A percentile compares a stretch with the other conserved stretches of the same genome.
These are phyloP conservation scores for Cyberlindnera americana DNA, from an alignment of 805 yeast genomes.

Conservation along the genomic window DNA sequence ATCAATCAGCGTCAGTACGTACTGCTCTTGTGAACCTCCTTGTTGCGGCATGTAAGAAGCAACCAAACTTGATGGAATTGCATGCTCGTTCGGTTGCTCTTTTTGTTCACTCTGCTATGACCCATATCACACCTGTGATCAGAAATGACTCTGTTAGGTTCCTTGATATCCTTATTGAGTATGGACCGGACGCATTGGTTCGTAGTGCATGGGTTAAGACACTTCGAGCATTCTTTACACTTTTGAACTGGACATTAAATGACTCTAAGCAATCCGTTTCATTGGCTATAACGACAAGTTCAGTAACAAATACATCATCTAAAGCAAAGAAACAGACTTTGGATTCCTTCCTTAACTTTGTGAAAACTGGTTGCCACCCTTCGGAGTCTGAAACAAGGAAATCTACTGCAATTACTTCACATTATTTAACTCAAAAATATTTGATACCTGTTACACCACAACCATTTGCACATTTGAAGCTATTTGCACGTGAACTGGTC, in stretches of 20 bases:
- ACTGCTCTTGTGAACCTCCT: slow-evolving; percentile 48
- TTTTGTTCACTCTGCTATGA: slow-evolving; percentile 87
- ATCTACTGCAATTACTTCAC: slow-evolving; percentile 29
- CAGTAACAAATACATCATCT: slow-evolving; percentile 19
- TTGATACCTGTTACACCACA: slow-evolving; percentile 53
- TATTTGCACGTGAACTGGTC: slow-evolving; percentile 44
- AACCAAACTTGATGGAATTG: slow-evolving; percentile 53
- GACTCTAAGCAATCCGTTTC: slow-evolving; percentile 29
- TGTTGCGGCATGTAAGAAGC: slow-evolving; percentile 43
- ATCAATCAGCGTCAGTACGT: slow-evolving; percentile 64
- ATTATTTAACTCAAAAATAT: slow-evolving; percentile 49
- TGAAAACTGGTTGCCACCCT: slow-evolving; percentile 38
- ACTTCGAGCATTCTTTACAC: slow-evolving; percentile 59
- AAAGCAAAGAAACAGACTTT: slow-evolving; percentile 27
- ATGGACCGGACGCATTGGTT: slow-evolving; percentile 52
- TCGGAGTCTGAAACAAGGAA: slow-evolving; percentile 19
- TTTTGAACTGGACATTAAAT: slow-evolving; percentile 69
- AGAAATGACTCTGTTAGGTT: slow-evolving; percentile 73
- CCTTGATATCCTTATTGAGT: slow-evolving; percentile 53
- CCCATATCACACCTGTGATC: slow-evolving; percentile 77
- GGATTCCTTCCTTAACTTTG: slow-evolving; percentile 38
- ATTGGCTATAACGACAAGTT: slow-evolving; percentile 33
- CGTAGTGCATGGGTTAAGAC: slow-evolving; percentile 68
- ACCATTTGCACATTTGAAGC: slow-evolving; percentile 60
- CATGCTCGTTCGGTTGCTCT: slow-evolving; percentile 62